Evolutionary conservation across 2,329 filamentous ascomycete genomes (phyloP), one percentile per base, ranked within the genome.

Genomic region (Lasiodiplodia citricola): DNA sequence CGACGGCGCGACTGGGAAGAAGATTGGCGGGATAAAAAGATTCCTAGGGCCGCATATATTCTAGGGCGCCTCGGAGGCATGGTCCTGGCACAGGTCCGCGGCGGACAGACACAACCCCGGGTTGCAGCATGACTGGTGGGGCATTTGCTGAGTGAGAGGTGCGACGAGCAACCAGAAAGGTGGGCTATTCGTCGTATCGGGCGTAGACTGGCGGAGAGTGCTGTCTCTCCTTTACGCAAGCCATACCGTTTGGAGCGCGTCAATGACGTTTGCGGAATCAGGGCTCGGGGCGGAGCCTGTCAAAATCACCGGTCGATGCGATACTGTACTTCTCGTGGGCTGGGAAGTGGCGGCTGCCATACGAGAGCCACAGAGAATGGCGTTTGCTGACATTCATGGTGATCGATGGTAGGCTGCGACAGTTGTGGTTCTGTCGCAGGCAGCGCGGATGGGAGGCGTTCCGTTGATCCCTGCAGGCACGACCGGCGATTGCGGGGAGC

Each of bases 211-310:
- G 41, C 16, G 16, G 63, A 31, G 37, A 44, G 38, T 23, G 38
- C 14, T 67, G 64, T 67, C 55, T 58, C 37, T 28, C 6, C 8
- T 56, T 38, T 35, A 41, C 38, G 41, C 52, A 35, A 41, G 64
- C 64, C 44, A 50, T 58, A 28, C 64, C 64, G 23, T 67, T 67
- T 67, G 64, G 41, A 51, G 64, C 41, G 8, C 21, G 41, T 67
- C 64, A 47, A 67, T 67, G 64, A 67, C 64, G 64, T 58, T 67
- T 67, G 52, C 64, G 64, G 41, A 28, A 35, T 63, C 41, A 18
- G 11, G 28, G 11, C 58, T 51, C 58, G 58, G 58, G 11, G 37
- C 16, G 14, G 38, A 18, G 25, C 14, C 58, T 63, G 28, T 50
- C 13, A 51, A 51, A 50, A 63, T 7, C 58, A 16, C 58, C 58